Evolutionary conservation across 2,329 filamentous ascomycete genomes (phyloP), one percentile per base, ranked within the genome.

Genomic region (Lachnellula willkommii): DNA sequence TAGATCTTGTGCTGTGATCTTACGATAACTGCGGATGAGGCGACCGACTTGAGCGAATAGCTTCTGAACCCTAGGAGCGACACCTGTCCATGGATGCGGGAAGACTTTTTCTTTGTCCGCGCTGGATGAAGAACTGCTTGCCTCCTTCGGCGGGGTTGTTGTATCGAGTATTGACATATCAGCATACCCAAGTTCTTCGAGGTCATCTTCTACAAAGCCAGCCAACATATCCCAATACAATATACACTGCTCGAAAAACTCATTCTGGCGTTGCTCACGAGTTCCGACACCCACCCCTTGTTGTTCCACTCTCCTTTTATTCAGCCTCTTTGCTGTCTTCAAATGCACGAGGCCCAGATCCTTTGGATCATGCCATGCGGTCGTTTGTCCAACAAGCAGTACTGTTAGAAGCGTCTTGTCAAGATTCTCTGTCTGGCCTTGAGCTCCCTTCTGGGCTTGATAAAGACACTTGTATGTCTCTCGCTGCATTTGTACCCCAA

Each of bases 351-450:
- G 47, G 22, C 81, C 82, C 4, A 84, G 71, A 50, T 80, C 79
- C 40, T 71, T 75, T 15, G 79, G 74, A 47, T 83, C 76, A 54
- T 84, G 81, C 82, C 82, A 85, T 37, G 78, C 78, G 5, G 81
- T 80, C 1, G 79, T 82, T 54, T 82, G 76, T 2, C 81, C 82
- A 0, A 84, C 74, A 63, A 85, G 75, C 42, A 84, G 74, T 32
- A 84, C 71, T 3, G 79, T 79, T n/a, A 85, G 64, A 9, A 84
- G 72, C 0, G 79, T 77, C 53, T 78, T 79, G 40, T 82, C 80
- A 17, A 80, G 74, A 56, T 79, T 71, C 32, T 71, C 66, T 4
- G 66, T 45, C 49, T 80, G 76, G 14, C 74, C 72, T 14, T 77
- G 75, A 6, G 81, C 72, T n/a, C 75, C 75, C 17, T 77, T 75